A percentile compares a stretch with the other conserved stretches of the same genome.
Evolutionary conservation across 1,284 basidiomycete genomes (phyloP).

Genomic region (Puccinia triticina): DNA sequence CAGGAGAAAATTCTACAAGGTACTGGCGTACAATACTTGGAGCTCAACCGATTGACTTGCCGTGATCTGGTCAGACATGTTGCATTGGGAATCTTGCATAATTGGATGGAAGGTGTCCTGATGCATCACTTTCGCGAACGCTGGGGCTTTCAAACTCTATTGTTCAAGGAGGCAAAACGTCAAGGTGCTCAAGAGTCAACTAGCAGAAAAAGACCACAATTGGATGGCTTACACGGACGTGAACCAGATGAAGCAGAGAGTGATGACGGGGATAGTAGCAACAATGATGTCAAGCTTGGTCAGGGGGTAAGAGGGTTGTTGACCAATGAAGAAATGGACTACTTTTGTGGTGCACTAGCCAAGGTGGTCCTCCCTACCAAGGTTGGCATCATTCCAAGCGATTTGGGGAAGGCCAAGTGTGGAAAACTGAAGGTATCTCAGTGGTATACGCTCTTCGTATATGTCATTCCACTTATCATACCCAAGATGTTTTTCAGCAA

Average conservation of each 20-base stretch:
- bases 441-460: not conserved
- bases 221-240: not conserved
- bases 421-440: constrained; percentile 28
- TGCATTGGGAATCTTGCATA: constrained; percentile 32
- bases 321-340: constrained; percentile 17
- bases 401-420: constrained; percentile 8
- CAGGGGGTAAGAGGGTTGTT: constrained; percentile 30
- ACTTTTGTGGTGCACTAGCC: not conserved
- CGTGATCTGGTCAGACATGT: constrained; percentile 19
- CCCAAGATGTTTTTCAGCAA: not conserved
- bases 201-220: not conserved
- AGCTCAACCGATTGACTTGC: constrained; percentile 25
- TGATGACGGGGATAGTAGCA: not conserved
- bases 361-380: constrained; percentile 18
- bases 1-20: not conserved
- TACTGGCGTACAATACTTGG: not conserved
- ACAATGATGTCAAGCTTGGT: constrained; percentile 20
- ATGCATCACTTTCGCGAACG: constrained; percentile 23
- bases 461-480: constrained; percentile 10
- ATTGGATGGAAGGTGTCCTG: constrained; percentile 46
- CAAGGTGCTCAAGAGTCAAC: not conserved
- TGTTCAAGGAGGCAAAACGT: not conserved
- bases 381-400: not conserved
- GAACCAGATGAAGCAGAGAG: not conserved
- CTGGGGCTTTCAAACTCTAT: constrained; percentile 37